phyloP scores from a whole-genome alignment of 148 eudicot species.

The Diospyros lotus region DNA sequence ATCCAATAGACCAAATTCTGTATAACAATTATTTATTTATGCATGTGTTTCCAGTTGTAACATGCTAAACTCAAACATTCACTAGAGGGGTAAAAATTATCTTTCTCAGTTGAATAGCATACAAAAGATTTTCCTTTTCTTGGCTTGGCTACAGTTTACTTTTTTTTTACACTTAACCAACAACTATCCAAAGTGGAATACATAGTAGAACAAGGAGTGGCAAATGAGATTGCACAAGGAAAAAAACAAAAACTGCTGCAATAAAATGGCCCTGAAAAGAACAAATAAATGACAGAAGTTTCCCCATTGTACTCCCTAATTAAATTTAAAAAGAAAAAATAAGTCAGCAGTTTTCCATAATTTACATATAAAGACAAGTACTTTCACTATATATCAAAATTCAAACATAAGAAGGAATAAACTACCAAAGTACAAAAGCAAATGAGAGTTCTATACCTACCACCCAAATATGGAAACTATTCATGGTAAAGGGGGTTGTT shows the following conservation, averaged over 20 bases:
- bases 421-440: slow-evolving; percentile 6
- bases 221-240: neutral
- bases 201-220: neutral
- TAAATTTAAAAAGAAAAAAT: no score
- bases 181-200: neutral
- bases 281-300: neutral
- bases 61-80: neutral
- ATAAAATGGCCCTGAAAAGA: neutral
- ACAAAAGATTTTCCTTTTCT: neutral
- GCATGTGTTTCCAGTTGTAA: neutral
- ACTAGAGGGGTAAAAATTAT: no score
- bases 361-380: neutral
- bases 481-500: slow-evolving; percentile 59
- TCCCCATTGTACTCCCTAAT: neutral
- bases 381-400: neutral
- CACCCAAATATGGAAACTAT: slow-evolving; percentile 72
- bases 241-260: neutral
- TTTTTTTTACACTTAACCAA: slow-evolving; percentile 10
- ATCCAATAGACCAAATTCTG: slow-evolving; percentile 2
- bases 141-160: no score
- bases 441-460: slow-evolving; percentile 34
- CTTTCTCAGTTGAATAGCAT: neutral
- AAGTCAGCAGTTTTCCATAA: neutral
- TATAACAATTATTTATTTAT: neutral
- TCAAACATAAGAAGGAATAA: neutral